phyloP scores from a whole-genome alignment of 495 filamentous ascomycete species.

The Hypoxylon fuscum region DNA sequence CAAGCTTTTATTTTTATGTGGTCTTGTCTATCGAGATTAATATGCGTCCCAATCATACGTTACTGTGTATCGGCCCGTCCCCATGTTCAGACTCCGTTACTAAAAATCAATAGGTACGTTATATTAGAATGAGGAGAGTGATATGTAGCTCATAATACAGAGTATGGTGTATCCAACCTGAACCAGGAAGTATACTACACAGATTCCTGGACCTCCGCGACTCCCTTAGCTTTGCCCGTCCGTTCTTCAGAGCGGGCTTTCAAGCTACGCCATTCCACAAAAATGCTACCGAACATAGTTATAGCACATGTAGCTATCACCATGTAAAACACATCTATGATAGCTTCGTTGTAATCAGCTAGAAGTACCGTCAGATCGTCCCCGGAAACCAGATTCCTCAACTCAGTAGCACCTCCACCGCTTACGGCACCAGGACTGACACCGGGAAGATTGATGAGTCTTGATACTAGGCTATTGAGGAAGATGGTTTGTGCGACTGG shows the following conservation, averaged over 20 bases:
- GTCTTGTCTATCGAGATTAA: background rate
- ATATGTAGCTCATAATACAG: background rate
- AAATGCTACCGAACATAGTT: constrained; percentile 20
- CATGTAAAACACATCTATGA: constrained; percentile 26
- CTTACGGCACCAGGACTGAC: constrained; percentile 33
- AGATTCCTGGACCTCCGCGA: background rate
- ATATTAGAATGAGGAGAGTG: background rate
- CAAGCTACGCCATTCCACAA: constrained; percentile 23
- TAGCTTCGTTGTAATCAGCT: constrained; percentile 20
- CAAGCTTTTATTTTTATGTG: background rate
- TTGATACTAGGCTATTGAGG: constrained; percentile 59
- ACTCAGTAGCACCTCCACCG: constrained; percentile 59
- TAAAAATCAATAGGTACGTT: too few relatives aligned
- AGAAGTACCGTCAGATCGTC: constrained; percentile 14
- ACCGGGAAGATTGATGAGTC: constrained; percentile 44
- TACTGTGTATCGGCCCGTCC: too few relatives aligned
- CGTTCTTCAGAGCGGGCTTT: constrained; percentile 17
- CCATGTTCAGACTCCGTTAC: too few relatives aligned
- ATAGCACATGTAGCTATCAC: constrained; percentile 10
- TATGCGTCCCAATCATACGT: background rate
- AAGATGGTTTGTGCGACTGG: constrained; percentile 68
- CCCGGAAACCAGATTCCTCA: constrained; percentile 31
- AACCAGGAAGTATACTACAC: constrained; percentile 12
- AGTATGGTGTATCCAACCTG: background rate
- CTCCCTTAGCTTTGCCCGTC: background rate